A percentile compares a stretch with the other conserved stretches of the same genome.
Conservation (phyloP, 2,329 filamentous ascomycete species). For the Rhexocercosporidium sp. region DNA sequence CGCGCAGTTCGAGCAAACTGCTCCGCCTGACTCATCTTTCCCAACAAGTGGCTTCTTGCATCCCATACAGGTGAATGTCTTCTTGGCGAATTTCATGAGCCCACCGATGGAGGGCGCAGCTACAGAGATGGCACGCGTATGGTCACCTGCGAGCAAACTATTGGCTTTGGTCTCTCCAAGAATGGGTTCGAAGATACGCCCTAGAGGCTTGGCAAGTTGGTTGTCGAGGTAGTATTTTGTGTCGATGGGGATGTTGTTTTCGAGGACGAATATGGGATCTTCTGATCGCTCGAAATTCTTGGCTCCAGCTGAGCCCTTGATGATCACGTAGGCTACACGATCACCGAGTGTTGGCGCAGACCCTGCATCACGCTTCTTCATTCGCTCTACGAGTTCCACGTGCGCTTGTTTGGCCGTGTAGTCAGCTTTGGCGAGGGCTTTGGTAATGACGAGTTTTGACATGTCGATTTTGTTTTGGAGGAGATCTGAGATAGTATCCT, state of each 20-base stretch:
- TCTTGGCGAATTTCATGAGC: conserved; percentile 98
- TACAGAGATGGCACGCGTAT: conserved; percentile 93
- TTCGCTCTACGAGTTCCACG: conserved; percentile 91
- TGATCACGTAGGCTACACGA: conserved; percentile 97
- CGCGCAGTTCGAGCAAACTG: conserved; percentile 86
- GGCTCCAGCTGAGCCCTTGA: conserved; percentile 85
- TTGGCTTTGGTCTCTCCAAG: conserved; percentile 90
- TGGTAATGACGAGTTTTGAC: conserved; percentile 99
- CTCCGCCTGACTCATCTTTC: conserved; percentile 80
- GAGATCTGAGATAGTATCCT: conserved; percentile 91
- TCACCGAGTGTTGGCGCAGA: conserved; percentile 93
- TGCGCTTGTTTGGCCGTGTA: conserved; percentile 95
- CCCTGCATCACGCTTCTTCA: conserved; percentile 95
- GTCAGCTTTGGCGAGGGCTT: conserved; percentile 88
- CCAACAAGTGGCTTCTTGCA: conserved; percentile 94
- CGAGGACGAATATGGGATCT: conserved; percentile 94
- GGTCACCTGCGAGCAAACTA: conserved; percentile 85
- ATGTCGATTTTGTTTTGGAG: conserved; percentile 98
- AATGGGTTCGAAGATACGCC: conserved; percentile 97
- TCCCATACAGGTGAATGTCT: conserved; percentile 97
- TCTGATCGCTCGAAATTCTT: conserved; percentile 98
- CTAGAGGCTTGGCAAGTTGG: conserved; percentile 92
- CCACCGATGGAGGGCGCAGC: conserved; percentile 90
- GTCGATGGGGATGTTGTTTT: conserved; percentile 97
- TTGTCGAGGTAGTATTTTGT: conserved; percentile 99